These are phyloP conservation scores for Solanum okadae DNA, from an alignment of 257 asterid species.

Conservation along the genomic window DNA sequence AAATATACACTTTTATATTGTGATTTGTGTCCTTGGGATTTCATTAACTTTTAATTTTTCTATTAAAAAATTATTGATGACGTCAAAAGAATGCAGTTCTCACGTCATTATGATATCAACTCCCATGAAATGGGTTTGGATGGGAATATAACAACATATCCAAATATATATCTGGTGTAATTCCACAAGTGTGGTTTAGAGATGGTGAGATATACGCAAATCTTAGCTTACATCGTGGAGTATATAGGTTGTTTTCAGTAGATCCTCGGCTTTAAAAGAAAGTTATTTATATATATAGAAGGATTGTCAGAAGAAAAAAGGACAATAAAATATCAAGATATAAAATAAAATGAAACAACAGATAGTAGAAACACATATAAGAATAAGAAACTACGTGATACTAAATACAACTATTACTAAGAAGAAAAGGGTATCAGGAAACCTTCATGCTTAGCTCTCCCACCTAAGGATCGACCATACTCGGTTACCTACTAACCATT, in stretches of 20 bases:
- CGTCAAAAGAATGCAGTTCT: background rate
- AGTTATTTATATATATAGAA: background rate
- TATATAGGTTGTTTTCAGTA: background rate
- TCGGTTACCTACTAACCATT: background rate
- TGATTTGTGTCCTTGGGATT: background rate
- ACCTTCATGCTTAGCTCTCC: background rate
- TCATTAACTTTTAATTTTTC: background rate
- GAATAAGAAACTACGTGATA: too few relatives aligned
- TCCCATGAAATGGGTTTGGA: background rate
- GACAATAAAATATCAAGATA: background rate
- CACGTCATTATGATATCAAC: background rate
- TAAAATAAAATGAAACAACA: background rate
- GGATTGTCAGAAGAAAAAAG: background rate
- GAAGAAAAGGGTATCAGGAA: too few relatives aligned
- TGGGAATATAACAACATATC: background rate
- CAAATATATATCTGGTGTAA: too few relatives aligned
- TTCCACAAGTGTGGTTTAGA: background rate
- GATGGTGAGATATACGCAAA: background rate
- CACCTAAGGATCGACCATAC: background rate
- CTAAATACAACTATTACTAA: too few relatives aligned
- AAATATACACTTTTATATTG: background rate
- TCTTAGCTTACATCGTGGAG: background rate
- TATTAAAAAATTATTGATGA: background rate
- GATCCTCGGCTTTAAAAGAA: background rate
- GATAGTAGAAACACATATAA: too few relatives aligned